Conservation (phyloP, 306 rosid genomes). For the Lathyrus tuberosus region DNA sequence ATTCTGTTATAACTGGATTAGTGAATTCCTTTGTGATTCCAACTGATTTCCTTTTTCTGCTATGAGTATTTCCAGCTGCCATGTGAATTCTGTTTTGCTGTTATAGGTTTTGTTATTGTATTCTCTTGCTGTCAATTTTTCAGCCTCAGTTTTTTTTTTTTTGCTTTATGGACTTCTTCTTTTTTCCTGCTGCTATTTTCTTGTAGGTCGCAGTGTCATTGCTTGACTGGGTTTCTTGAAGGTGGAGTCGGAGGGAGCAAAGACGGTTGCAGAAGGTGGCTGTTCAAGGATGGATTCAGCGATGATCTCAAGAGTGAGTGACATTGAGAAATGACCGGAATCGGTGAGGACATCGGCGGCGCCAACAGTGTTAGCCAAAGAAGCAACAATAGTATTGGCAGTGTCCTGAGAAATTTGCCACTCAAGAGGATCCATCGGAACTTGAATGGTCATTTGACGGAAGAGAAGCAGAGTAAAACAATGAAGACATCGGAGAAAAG, state of each 20-base stretch:
- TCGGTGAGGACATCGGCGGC: conserved; percentile 76
- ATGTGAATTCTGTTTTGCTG: too few species aligned
- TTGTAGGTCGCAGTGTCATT: too few species aligned
- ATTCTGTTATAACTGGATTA: too few species aligned
- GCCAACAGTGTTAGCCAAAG: conserved; percentile 80
- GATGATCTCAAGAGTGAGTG: conserved; percentile 66
- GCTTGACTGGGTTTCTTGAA: conserved; percentile 69
- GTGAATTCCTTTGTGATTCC: too few species aligned
- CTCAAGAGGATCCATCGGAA: conserved; percentile 92
- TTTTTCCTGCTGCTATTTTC: too few species aligned
- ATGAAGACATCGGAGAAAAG: conserved; percentile 87
- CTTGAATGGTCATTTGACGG: conserved; percentile 77
- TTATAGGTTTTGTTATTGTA: too few species aligned
- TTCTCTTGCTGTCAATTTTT: too few species aligned
- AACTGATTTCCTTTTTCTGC: too few species aligned
- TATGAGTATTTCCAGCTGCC: too few species aligned
- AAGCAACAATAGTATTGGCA: conserved; percentile 73
- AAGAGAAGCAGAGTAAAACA: conserved; percentile 89
- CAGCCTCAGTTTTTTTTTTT: too few species aligned
- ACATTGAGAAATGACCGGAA: conserved; percentile 71
- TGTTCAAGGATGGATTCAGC: conserved; percentile 49
- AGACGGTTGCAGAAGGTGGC: conserved; percentile 70
- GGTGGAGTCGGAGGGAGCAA: conserved; percentile 74
- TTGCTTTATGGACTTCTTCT: too few species aligned
- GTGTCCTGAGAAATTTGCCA: conserved; percentile 96